Evolutionary conservation across 1,139 yeast genomes (phyloP).

Genomic region (Debaryomyces sp.): DNA sequence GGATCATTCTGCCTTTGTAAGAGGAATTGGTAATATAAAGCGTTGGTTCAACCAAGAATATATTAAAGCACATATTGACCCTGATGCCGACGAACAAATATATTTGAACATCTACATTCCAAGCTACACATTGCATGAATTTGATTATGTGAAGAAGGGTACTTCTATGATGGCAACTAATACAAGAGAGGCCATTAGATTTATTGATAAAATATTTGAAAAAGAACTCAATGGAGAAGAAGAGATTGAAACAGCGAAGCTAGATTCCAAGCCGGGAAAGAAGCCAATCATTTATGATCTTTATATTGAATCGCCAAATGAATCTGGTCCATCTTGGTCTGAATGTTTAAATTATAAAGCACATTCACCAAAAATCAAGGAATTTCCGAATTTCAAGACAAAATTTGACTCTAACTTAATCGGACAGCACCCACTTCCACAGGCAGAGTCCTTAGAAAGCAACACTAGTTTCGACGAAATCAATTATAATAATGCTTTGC

Average conservation of each 20-base stretch:
- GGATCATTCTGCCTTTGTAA: conserved; percentile 60
- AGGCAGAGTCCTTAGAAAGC: conserved; percentile 9
- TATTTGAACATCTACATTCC: conserved; percentile 47
- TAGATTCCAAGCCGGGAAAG: conserved; percentile 8
- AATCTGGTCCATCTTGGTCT: conserved; percentile 53
- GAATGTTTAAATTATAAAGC: conserved; percentile 47
- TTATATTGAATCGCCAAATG: conserved; percentile 39
- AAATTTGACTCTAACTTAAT: conserved; percentile 34
- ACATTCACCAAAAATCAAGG: conserved; percentile 46
- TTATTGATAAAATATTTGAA: conserved; percentile 49
- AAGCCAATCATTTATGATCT: conserved; percentile 23
- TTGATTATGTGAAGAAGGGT: conserved; percentile 57
- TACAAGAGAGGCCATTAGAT: conserved; percentile 58
- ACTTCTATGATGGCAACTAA: conserved; percentile 56
- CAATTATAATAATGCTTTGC: conserved; percentile 12
- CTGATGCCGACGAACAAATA: conserved; percentile 19
- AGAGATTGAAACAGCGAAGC: conserved; percentile 10
- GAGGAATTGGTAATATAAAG: conserved; percentile 62
- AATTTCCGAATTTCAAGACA: conserved; percentile 49
- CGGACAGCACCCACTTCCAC: conserved; percentile 18
- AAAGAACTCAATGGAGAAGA: conserved; percentile 9
- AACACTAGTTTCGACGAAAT: neutral
- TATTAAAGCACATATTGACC: conserved; percentile 26
- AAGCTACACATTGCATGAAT: conserved; percentile 56
- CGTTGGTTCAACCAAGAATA: conserved; percentile 53